Evolutionary conservation across 2,329 filamentous ascomycete species (phyloP).

Genomic region (Pseudomassariella vexata): DNA sequence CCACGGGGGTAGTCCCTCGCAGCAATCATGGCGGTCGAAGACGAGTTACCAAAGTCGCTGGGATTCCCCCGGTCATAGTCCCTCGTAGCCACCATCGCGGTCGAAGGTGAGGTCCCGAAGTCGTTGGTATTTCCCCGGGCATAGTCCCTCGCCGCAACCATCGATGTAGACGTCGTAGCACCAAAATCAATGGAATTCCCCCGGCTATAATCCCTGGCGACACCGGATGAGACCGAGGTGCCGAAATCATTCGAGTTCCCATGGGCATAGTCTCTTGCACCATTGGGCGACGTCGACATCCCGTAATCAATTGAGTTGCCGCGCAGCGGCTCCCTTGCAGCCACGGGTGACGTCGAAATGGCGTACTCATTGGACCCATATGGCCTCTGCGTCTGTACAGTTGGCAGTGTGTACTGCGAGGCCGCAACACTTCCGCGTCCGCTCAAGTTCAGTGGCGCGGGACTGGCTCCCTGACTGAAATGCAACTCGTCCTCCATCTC

Average conservation of each 20-base stretch:
- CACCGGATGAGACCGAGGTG: too few relatives aligned
- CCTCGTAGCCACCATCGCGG: too few relatives aligned
- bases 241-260: too few relatives aligned
- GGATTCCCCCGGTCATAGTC: too few relatives aligned
- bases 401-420: slow-evolving; percentile 21
- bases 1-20: slow-evolving; percentile 11
- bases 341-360: slow-evolving; percentile 24
- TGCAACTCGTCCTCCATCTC: slow-evolving; percentile 31
- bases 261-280: too few relatives aligned
- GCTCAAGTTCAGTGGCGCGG: slow-evolving; percentile 39
- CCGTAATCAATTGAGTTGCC: slow-evolving; percentile 4
- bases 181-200: too few relatives aligned
- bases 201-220: too few relatives aligned
- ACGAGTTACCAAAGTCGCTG: too few relatives aligned
- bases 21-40: slow-evolving; percentile 25
- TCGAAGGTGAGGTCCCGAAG: too few relatives aligned
- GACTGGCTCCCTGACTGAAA: slow-evolving; percentile 33
- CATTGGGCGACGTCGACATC: slow-evolving; percentile 3
- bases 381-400: slow-evolving; percentile 17
- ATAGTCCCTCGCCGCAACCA: too few relatives aligned
- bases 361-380: slow-evolving; percentile 24
- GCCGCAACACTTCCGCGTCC: slow-evolving; percentile 27
- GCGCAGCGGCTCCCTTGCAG: slow-evolving; percentile 27
- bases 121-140: too few relatives aligned
- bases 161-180: too few relatives aligned